Base-by-base conservation (phyloP, 2,329 filamentous ascomycete species). In the Aspergillus melleus region DNA sequence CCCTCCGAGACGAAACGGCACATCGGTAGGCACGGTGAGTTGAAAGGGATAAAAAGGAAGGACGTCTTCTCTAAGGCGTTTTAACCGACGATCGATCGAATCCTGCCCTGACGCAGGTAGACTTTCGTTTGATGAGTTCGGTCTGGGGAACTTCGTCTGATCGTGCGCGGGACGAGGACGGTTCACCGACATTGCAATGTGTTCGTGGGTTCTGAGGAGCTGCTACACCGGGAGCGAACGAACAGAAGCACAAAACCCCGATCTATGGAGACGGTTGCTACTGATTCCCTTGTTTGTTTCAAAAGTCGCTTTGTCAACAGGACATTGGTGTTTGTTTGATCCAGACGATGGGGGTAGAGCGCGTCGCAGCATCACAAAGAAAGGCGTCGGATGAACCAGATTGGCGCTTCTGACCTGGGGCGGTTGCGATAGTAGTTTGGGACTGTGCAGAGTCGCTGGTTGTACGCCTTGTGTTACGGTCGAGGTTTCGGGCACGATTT, bases 21-120 rank as follows among this genome's bases (percentile, higher is more conserved):
- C 73, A 70, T 80, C 77, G 36, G 78, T 78, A 36, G 79, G 79
- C 57, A 81, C 72, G 39, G 77, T 80, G 61, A 81, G 73, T 54
- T 80, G 74, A 61, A 79, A 80, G 46, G 79, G 79, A 52, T 79
- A 74, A 52, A 72, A 64, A 22, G 79, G 79, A 52, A 81, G 74
- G 36, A 79, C 71, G 57, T 76, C 69, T 61, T 79, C 74, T 55
- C 70, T 76, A 46, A 80, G 72, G 46, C 68, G 71, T 59, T 76
- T 71, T 49, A 81, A 68, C 65, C 74, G 76, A 52, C 64, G 66
- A 64, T 77, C 71, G 57, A 77, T 64, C 32, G 63, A 65, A 57
- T 71, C 67, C 46, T 70, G 69, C 52, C 72, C 72, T 3, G 67
- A 58, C 46, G 66, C 60, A 61, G 54, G 57, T 50, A 63, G 58